These are phyloP conservation scores for Amylostereum chailletii DNA, from an alignment of 1,284 basidiomycete species.

Conservation along the genomic window DNA sequence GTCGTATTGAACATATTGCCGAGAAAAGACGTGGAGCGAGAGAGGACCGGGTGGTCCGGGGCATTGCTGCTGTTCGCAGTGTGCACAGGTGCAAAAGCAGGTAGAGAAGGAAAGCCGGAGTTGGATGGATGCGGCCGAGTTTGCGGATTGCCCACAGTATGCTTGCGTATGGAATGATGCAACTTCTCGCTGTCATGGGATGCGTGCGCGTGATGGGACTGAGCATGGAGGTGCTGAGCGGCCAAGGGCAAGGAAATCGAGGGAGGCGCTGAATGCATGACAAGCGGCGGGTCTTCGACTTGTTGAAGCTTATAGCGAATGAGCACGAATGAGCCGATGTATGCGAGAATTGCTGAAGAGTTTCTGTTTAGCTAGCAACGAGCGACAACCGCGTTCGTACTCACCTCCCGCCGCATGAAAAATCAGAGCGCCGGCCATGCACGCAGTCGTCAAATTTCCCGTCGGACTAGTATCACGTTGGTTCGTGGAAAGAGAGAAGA, in stretches of 20 bases:
- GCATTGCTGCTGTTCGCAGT: no score
- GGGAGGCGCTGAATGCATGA: constrained; percentile 11
- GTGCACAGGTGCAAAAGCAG: neutral
- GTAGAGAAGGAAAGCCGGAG: neutral
- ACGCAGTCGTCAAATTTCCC: constrained; percentile 20
- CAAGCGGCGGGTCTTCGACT: constrained; percentile 11
- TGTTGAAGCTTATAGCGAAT: constrained; percentile 22
- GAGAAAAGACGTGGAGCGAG: neutral
- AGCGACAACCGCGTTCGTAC: constrained; percentile 1
- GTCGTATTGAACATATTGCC: neutral
- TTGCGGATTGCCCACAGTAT: neutral
- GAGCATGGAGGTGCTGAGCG: neutral
- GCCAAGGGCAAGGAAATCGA: neutral
- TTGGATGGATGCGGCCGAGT: neutral
- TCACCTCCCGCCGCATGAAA: constrained; percentile 27
- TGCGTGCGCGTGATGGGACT: neutral
- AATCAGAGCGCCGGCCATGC: constrained; percentile 26
- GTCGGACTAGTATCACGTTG: constrained; percentile 13
- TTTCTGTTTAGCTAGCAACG: neutral
- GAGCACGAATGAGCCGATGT: constrained; percentile 24
- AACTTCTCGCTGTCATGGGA: neutral
- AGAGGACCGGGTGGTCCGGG: neutral
- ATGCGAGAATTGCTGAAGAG: constrained; percentile 22
- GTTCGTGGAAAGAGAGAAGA: constrained; percentile 21
- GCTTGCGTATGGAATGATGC: neutral